A percentile compares a stretch with the other conserved stretches of the same genome.
These are phyloP conservation scores for Magnaporthales sp. DNA, from an alignment of 2,329 filamentous ascomycete genomes.

Conservation along the genomic window DNA sequence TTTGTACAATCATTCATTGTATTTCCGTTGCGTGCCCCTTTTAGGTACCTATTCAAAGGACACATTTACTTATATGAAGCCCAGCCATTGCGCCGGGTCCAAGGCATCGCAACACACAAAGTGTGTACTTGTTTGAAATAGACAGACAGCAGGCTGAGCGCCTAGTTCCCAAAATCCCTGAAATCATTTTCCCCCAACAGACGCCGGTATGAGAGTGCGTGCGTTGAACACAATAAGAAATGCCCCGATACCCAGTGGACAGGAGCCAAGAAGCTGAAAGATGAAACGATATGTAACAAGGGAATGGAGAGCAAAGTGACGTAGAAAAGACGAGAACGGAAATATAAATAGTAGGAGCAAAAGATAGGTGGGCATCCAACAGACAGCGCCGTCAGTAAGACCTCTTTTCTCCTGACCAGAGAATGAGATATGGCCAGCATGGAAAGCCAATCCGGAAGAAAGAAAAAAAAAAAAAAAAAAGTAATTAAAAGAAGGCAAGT, in stretches of 20 bases:
- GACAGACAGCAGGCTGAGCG: not conserved
- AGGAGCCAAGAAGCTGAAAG: not conserved
- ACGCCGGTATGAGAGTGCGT: constrained; percentile 16
- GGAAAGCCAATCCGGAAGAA: constrained; percentile 7
- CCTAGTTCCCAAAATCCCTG: not conserved
- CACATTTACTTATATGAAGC: not conserved
- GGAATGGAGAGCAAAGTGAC: constrained; percentile 4
- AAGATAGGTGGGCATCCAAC: not conserved
- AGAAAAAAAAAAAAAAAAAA: constrained; percentile 9
- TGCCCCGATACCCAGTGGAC: not conserved
- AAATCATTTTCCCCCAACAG: not conserved
- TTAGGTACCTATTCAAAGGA: not conserved
- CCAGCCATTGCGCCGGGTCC: not conserved
- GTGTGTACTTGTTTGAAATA: not conserved
- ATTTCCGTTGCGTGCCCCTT: not conserved
- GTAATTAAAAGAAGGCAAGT: not conserved
- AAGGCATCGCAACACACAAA: not conserved
- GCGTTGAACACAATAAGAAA: not conserved
- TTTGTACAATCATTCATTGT: not conserved
- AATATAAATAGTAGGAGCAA: not conserved
- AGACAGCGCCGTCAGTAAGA: not conserved
- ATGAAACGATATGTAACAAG: constrained; percentile 6
- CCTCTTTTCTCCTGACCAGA: not conserved
- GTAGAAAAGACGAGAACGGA: constrained; percentile 6
- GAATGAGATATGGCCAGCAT: not conserved